phyloP scores from a whole-genome alignment of 2,329 filamentous ascomycete genomes.

The Cercospora canescens region DNA sequence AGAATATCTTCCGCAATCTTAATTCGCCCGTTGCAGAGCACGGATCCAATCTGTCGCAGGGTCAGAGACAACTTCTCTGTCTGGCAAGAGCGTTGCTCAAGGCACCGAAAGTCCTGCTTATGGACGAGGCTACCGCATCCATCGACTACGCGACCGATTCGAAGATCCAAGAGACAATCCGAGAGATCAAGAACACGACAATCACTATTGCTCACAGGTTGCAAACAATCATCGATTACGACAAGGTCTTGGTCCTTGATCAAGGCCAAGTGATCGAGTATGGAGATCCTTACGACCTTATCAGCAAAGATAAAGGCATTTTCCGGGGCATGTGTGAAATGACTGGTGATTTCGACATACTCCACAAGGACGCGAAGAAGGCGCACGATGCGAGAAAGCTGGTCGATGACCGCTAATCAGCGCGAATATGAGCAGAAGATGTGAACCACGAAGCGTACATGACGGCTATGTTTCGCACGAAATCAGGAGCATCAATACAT shows the following conservation, averaged over 20 bases:
- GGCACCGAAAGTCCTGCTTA: constrained; percentile 87
- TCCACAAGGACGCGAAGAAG: constrained; percentile 58
- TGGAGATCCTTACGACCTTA: constrained; percentile 82
- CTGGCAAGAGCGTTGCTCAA: constrained; percentile 91
- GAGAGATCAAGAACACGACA: constrained; percentile 87
- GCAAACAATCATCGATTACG: constrained; percentile 96
- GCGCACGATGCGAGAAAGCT: constrained; percentile 46
- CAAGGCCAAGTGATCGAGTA: constrained; percentile 85
- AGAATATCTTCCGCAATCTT: constrained; percentile 90
- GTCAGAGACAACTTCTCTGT: constrained; percentile 91
- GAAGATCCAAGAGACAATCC: constrained; percentile 95
- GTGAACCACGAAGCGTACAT: neutral
- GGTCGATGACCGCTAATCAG: constrained; percentile 36
- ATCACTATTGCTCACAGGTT: constrained; percentile 95
- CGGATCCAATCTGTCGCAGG: constrained; percentile 91
- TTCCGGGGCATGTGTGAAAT: constrained; percentile 70
- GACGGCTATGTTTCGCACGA: neutral
- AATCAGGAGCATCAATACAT: neutral
- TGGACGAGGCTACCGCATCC: constrained; percentile 97
- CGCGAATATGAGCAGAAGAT: neutral
- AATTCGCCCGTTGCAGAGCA: constrained; percentile 83
- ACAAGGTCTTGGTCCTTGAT: constrained; percentile 93
- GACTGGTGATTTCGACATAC: constrained; percentile 61
- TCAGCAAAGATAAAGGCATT: constrained; percentile 67
- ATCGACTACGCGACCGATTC: constrained; percentile 95